These are phyloP conservation scores for Verticillium albo-atrum DNA, from an alignment of 2,329 filamentous ascomycete species.

Conservation along the genomic window DNA sequence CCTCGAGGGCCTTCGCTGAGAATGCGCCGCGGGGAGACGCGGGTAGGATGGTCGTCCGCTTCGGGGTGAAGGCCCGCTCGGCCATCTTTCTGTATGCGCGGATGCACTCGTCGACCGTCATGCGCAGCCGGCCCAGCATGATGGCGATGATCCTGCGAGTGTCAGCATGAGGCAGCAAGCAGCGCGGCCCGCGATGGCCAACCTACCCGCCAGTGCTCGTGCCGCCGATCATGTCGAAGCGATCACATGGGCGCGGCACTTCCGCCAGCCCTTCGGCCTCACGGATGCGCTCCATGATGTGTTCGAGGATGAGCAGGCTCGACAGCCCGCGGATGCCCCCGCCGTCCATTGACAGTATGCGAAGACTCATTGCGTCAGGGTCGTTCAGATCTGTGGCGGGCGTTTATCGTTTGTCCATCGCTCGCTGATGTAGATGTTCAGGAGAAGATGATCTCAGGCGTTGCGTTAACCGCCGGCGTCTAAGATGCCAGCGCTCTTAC, in stretches of 20 bases:
- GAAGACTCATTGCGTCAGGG: too few species aligned
- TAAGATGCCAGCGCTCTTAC: too few species aligned
- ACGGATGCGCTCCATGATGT: slow-evolving; percentile 17
- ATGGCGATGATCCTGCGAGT: slow-evolving; percentile 30
- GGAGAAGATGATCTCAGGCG: too few species aligned
- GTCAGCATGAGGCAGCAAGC: background rate
- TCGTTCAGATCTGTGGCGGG: too few species aligned
- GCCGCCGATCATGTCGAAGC: slow-evolving; percentile 25
- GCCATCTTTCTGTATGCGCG: slow-evolving; percentile 2
- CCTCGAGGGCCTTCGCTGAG: slow-evolving; percentile 18
- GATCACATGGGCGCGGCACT: slow-evolving; percentile 13
- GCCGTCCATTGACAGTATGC: slow-evolving; percentile 10
- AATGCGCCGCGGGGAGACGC: slow-evolving; percentile 14
- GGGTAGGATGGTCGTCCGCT: slow-evolving; percentile 3
- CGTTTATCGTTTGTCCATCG: too few species aligned
- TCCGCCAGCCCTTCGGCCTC: background rate
- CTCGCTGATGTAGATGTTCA: too few species aligned
- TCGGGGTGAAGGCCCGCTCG: background rate
- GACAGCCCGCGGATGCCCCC: slow-evolving; percentile 25
- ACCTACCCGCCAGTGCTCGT: slow-evolving; percentile 20
- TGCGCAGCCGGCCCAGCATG: slow-evolving; percentile 29
- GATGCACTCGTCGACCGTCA: background rate
- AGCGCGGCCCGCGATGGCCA: background rate
- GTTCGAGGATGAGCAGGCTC: slow-evolving; percentile 19
- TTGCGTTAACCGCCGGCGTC: too few species aligned